These are phyloP conservation scores for Nitzschia sp. DNA, from an alignment of 108 stramenopile species.

Conservation along the genomic window DNA sequence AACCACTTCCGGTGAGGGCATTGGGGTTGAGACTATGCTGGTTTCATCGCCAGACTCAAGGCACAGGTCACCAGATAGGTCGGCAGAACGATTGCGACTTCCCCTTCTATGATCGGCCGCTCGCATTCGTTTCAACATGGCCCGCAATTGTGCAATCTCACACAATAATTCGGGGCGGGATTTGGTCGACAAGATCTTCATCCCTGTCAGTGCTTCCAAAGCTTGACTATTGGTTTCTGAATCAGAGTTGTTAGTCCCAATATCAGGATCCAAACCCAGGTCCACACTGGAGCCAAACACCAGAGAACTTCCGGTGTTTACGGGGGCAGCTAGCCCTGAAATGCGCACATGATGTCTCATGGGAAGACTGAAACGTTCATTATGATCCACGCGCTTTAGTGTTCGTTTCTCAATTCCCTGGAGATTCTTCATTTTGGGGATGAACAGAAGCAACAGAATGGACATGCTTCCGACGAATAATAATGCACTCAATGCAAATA, in stretches of 20 bases:
- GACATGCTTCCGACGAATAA: constrained; percentile 32
- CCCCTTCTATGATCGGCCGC: not conserved
- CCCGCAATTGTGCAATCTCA: constrained; percentile 4
- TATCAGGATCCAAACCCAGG: not conserved
- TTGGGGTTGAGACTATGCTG: too few relatives aligned
- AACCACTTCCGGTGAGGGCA: too few relatives aligned
- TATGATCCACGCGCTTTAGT: not conserved
- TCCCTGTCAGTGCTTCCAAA: not conserved
- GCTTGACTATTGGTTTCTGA: not conserved
- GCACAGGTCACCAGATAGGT: too few relatives aligned
- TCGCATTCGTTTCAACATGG: not conserved
- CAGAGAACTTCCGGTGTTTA: not conserved
- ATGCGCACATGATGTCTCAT: not conserved
- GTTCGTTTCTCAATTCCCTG: not conserved
- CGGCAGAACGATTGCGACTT: too few relatives aligned
- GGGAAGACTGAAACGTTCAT: not conserved
- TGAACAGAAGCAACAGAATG: constrained; percentile 47
- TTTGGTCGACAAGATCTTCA: constrained; percentile 18
- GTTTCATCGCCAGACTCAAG: too few relatives aligned
- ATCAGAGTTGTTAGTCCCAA: not conserved
- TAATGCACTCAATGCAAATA: constrained; percentile 24
- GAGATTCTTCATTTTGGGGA: constrained; percentile 47
- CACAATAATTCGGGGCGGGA: constrained; percentile 1
- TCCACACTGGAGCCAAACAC: not conserved
- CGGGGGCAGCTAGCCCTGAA: not conserved